Evolutionary conservation across 2,329 filamentous ascomycete genomes (phyloP), one percentile per base, ranked within the genome.

Genomic region (Penicillium palitans): DNA sequence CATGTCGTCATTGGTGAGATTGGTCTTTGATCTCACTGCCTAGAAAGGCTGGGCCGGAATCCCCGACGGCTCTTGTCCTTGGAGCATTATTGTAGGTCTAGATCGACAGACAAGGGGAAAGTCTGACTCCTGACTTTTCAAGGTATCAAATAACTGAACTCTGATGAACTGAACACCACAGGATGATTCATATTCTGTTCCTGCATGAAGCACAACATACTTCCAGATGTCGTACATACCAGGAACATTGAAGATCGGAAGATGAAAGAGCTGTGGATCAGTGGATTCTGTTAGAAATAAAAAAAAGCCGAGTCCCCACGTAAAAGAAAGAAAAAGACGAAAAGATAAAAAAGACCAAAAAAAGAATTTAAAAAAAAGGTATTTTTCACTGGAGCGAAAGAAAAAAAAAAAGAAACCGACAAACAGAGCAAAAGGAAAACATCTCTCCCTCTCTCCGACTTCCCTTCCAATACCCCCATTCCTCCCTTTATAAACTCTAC

Each of bases 371-470:
- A 55, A 66, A 50, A 55, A 55, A 61, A 52, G 60, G 19, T 52
- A 61, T 19, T 31, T 29, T 46, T 31, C 9, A 12, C 6, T 45
- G 6, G 17, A 44, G 2, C 0, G 8, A n/a, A 54, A 56, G 59
- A 55, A 50, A 33, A 21, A 24, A 33, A 40, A 41, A 21, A 21
- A 50, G 40, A 57, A 47, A 53, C 68, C 62, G 68, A 73, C 70
- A 64, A 73, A 73, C 67, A 67, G 65, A 74, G 70, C 57, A 74
- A 73, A 73, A 73, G 63, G 63, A 73, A 74, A 73, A 73, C 70
- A 73, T 27, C 42, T n/a, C 60, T 25, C 49, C 39, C 44, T 33
- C 51, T 46, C 29, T 49, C 29, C 61, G 53, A 62, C 58, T 46
- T 46, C 21, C n/a, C 47, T 58, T 45, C 49, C n/a, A 35, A 52